These are phyloP conservation scores for Scheffersomyces stipitis DNA, from an alignment of 805 yeast species.

Conservation along the genomic window DNA sequence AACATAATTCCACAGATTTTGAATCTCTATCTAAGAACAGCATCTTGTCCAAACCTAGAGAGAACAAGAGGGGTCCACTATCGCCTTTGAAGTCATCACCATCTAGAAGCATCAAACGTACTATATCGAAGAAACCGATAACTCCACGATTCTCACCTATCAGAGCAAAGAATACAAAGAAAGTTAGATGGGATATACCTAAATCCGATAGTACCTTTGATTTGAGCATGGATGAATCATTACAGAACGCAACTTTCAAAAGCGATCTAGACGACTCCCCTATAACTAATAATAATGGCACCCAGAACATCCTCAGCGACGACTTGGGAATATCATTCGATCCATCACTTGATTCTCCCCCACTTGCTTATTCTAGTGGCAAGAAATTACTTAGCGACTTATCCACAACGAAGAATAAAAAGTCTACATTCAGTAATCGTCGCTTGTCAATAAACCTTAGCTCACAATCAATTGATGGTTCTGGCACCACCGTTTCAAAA, in stretches of 20 bases:
- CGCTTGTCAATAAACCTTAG: constrained; percentile 15
- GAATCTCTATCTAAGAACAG: no score
- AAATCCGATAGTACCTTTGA: constrained; percentile 14
- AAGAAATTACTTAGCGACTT: constrained; percentile 2
- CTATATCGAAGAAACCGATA: constrained; percentile 11
- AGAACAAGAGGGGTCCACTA: constrained; percentile 20
- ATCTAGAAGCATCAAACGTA: constrained; percentile 18
- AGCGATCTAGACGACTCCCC: constrained; percentile 33
- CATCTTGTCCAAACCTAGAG: constrained; percentile 10
- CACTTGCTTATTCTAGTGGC: constrained; percentile 9
- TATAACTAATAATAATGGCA: constrained; percentile 19
- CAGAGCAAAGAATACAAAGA: constrained; percentile 3
- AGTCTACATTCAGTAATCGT: constrained; percentile 15
- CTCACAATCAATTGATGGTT: constrained; percentile 3
- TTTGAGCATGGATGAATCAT: constrained; percentile 29
- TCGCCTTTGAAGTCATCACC: constrained; percentile 30
- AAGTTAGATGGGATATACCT: constrained; percentile 10
- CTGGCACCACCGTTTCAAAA: constrained; percentile 12
- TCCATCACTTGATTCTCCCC: constrained; percentile 33
- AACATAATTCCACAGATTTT: background rate
- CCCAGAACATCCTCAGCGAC: constrained; percentile 22
- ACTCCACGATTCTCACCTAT: constrained; percentile 6
- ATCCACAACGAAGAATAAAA: constrained; percentile 4
- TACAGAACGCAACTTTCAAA: constrained; percentile 8
- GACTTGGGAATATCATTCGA: constrained; percentile 29